phyloP scores from a whole-genome alignment of 2,329 filamentous ascomycete species.

The Penicillium sclerotigenum region DNA sequence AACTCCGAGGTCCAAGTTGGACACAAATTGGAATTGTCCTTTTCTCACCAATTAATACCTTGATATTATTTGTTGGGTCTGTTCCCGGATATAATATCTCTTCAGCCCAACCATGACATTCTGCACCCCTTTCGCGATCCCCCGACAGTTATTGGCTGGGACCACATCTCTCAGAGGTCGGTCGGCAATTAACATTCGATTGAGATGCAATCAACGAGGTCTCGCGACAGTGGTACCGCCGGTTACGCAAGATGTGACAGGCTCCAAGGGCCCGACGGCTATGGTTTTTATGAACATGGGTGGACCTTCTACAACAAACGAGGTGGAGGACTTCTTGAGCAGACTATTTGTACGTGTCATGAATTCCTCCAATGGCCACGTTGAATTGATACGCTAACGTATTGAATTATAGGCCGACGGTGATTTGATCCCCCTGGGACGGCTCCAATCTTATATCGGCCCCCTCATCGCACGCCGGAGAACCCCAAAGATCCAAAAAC shows the following conservation, averaged over 20 bases:
- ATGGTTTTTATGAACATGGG: slow-evolving; percentile 99
- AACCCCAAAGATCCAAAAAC: slow-evolving; percentile 94
- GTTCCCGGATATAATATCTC: background rate
- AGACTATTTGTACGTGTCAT: slow-evolving; percentile 73
- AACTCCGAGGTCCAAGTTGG: slow-evolving; percentile 2
- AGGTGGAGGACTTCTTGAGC: slow-evolving; percentile 86
- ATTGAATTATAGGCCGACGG: slow-evolving; percentile 66
- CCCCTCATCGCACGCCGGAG: slow-evolving; percentile 80
- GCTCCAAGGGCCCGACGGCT: slow-evolving; percentile 77
- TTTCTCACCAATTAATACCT: background rate
- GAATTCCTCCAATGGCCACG: background rate
- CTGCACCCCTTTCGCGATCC: slow-evolving; percentile 35
- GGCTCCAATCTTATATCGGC: slow-evolving; percentile 84
- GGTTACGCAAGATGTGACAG: slow-evolving; percentile 72
- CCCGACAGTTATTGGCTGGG: slow-evolving; percentile 29
- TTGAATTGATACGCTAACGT: background rate
- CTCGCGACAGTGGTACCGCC: slow-evolving; percentile 66
- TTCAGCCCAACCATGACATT: slow-evolving; percentile 38
- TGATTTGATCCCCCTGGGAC: slow-evolving; percentile 92
- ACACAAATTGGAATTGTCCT: background rate
- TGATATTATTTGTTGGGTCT: background rate
- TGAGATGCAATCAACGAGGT: slow-evolving; percentile 29
- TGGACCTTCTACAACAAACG: slow-evolving; percentile 79
- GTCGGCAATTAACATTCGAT: slow-evolving; percentile 20
- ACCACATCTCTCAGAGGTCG: slow-evolving; percentile 18